Percentiles rank a stretch among this genome's conserved stretches.
These are phyloP conservation scores for Iberis pinnata DNA, from an alignment of 345 rosid species.

Conservation along the genomic window DNA sequence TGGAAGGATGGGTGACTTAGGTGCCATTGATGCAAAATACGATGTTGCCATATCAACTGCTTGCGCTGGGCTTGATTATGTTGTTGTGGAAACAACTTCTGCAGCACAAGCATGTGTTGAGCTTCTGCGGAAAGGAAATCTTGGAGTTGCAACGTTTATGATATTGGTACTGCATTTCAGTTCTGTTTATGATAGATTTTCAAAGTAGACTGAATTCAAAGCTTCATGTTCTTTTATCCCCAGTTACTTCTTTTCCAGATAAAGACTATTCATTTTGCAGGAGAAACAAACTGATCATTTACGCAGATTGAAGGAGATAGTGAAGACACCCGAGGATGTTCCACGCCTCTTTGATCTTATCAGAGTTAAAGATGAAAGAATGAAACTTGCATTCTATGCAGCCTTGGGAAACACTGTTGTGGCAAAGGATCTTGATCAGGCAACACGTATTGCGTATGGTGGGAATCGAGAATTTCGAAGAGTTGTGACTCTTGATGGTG, in stretches of 20 bases:
- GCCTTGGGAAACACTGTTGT: conserved; percentile 78
- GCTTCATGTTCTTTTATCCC: too few species aligned
- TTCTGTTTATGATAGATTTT: too few species aligned
- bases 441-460: conserved; percentile 80
- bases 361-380: conserved; percentile 77
- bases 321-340: conserved; percentile 79
- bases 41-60: conserved; percentile 96
- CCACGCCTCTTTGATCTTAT: conserved; percentile 91
- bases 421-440: conserved; percentile 93
- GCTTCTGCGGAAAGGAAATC: conserved; percentile 75
- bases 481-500: conserved; percentile 92
- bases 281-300: conserved; percentile 72
- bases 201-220: too few species aligned
- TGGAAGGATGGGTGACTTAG: conserved; percentile 98
- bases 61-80: conserved; percentile 83
- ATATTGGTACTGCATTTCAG: conserved; percentile 58
- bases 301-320: conserved; percentile 51
- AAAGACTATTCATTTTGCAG: conserved; percentile 39
- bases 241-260: conserved; percentile 5
- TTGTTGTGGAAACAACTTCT: conserved; percentile 89
- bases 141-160: conserved; percentile 95
- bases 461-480: conserved; percentile 75
- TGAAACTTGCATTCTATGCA: conserved; percentile 91
- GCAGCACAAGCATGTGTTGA: conserved; percentile 96
- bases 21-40: conserved; percentile 95